Evolutionary conservation across 108 stramenopile species (phyloP).

Genomic region (Stephanodiscus minutulus): DNA sequence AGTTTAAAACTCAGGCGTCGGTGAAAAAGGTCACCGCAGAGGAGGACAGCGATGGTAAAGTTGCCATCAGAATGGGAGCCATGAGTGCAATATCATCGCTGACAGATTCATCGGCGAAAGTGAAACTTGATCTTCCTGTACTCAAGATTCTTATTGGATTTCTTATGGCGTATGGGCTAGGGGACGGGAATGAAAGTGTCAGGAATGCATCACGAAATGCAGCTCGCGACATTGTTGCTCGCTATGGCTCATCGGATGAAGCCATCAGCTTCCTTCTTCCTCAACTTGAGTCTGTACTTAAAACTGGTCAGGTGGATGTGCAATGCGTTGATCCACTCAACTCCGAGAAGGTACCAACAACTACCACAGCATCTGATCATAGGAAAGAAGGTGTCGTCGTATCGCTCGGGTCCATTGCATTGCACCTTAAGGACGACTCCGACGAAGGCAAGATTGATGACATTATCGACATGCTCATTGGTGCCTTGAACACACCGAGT

Average conservation of each 20-base stretch:
- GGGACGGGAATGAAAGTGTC: conserved; percentile 73
- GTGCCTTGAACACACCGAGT: conserved; percentile 73
- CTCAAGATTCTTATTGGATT: conserved; percentile 77
- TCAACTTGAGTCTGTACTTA: conserved; percentile 75
- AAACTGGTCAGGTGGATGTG: conserved; percentile 64
- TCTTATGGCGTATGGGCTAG: conserved; percentile 83
- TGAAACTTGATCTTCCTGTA: conserved; percentile 57
- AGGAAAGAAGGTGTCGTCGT: conserved; percentile 91
- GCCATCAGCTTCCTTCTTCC: conserved; percentile 82
- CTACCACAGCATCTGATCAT: conserved; percentile 64
- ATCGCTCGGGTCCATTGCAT: conserved; percentile 82
- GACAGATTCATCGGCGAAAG: conserved; percentile 55
- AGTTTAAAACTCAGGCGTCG: conserved; percentile 56
- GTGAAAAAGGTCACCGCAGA: conserved; percentile 48
- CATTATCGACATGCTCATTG: conserved; percentile 83
- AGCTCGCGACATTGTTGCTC: conserved; percentile 73
- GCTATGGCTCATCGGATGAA: conserved; percentile 71
- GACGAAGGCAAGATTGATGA: conserved; percentile 76
- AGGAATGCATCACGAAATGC: conserved; percentile 70
- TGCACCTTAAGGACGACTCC: conserved; percentile 79
- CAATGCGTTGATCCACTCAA: conserved; percentile 54
- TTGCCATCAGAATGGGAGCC: conserved; percentile 70
- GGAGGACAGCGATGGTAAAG: conserved; percentile 73
- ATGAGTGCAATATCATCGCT: conserved; percentile 69
- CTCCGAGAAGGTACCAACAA: conserved; percentile 59